A percentile compares a stretch with the other conserved stretches of the same genome.
Evolutionary conservation across 2,329 filamentous ascomycete species (phyloP).

Genomic region (Allantophomopsis lycopodina): DNA sequence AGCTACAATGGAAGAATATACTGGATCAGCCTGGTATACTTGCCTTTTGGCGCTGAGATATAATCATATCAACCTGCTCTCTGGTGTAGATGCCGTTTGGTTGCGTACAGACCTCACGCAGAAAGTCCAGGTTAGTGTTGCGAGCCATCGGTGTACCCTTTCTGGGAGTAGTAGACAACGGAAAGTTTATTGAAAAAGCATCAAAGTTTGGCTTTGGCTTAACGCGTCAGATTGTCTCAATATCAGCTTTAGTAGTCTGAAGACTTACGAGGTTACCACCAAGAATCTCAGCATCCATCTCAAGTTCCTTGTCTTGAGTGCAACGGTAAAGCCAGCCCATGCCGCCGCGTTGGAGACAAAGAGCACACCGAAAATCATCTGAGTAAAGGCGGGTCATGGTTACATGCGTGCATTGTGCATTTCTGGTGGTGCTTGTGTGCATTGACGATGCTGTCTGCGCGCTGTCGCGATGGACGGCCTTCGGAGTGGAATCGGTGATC

Average conservation of each 20-base stretch:
- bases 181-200: conserved; percentile 10
- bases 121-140: conserved; percentile 8
- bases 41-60: conserved; percentile 27
- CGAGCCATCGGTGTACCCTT: conserved; percentile 12
- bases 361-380: conserved; percentile 33
- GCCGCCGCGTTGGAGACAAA: conserved; percentile 39
- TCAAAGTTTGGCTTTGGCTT: conserved; percentile 7
- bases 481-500: no score
- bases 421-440: conserved; percentile 1
- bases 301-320: conserved; percentile 42
- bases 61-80: conserved; percentile 29
- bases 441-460: neutral
- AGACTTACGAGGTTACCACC: conserved; percentile 6
- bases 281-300: conserved; percentile 24
- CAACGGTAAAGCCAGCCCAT: conserved; percentile 67
- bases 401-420: conserved; percentile 45
- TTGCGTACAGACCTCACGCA: conserved; percentile 25
- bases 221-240: no score
- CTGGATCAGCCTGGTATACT: no score
- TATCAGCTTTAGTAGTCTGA: neutral
- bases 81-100: conserved; percentile 30
- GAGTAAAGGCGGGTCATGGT: conserved; percentile 54
- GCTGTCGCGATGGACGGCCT: neutral
- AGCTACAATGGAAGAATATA: neutral
- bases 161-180: conserved; percentile 6